Evolutionary conservation across 108 stramenopile species (phyloP).

Genomic region (Nitzschia putrida): DNA sequence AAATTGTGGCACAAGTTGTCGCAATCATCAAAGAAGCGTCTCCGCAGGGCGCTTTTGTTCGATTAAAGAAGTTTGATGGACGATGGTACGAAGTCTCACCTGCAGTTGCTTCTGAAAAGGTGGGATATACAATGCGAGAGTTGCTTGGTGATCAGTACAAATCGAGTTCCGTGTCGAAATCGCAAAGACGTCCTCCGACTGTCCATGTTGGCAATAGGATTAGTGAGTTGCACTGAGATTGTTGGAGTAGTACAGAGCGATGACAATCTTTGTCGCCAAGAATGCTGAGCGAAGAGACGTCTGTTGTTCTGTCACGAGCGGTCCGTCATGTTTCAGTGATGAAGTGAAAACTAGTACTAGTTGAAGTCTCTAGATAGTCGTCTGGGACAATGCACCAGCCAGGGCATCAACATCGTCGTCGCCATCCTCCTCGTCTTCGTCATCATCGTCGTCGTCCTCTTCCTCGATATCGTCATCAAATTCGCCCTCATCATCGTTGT

Average conservation of each 20-base stretch:
- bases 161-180: slow-evolving; percentile 25
- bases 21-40: slow-evolving; percentile 13
- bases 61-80: slow-evolving; percentile 1
- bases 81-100: slow-evolving; percentile 24
- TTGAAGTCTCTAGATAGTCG: not conserved
- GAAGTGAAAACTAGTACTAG: too few species aligned
- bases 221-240: too few species aligned
- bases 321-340: too few species aligned
- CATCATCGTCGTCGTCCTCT: not conserved
- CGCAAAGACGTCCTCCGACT: too few species aligned
- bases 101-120: slow-evolving; percentile 27
- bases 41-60: slow-evolving; percentile 20
- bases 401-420: not conserved
- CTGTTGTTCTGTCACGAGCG: too few species aligned
- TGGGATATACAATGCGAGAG: slow-evolving; percentile 18
- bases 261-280: too few species aligned
- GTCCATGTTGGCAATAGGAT: too few species aligned
- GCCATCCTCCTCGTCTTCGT: not conserved
- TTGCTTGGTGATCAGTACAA: slow-evolving; percentile 14
- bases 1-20: slow-evolving; percentile 26
- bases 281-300: too few species aligned
- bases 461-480: slow-evolving; percentile 1
- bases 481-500: not conserved
- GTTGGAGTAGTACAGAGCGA: too few species aligned
- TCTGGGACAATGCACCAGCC: not conserved